Base-by-base conservation (phyloP, 495 filamentous ascomycete species). In the Penicillium angulare region DNA sequence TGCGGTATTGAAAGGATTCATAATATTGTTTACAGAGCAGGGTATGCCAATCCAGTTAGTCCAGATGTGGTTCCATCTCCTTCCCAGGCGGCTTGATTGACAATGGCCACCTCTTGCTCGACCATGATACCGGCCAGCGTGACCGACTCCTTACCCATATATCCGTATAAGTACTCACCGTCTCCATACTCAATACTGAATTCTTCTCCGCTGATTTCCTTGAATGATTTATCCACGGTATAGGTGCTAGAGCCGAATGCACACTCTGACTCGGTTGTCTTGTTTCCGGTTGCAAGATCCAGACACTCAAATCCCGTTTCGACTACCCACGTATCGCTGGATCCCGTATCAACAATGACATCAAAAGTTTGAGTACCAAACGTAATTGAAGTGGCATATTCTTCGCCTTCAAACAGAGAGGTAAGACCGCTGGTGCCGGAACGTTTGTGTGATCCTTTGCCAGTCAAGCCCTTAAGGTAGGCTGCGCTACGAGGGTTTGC, bases 121-220 rank as follows among this genome's bases (percentile, higher is more conserved):
- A 82, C 79, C 2, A 63, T 77, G 44, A 83, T 63, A 32, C 74
- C 77, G 16, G 71, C 82, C 9, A 84, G 56, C 3, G 70, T 76
- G 29, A 86, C 71, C 12, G 74, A 66, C 35, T 83, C 74, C 43
- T 58, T 75, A 1, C 79, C 82, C 61, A 86, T 73, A 31, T 67
- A 69, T 0, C 84, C 84, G 0, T 60, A 71, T 31, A 83, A 61
- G 18, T 64, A 62, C 15, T 57, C 55, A 6, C 82, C 81, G 56
- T 81, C 78, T 10, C 75, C 75, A 55, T 86, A 87, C n/a, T 61
- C 65, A 55, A 84, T 79, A 49, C 70, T 72, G 69, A 85, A 82
- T 47, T 77, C 76, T 52, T 77, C 64, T 20, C 69, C 56, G n/a
- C 71, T 50, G 26, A 82, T 62, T 12, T 61, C 38, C 4, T 53